phyloP scores from a whole-genome alignment of 495 filamentous ascomycete genomes.

The Penicillium cosmopolitanum region DNA sequence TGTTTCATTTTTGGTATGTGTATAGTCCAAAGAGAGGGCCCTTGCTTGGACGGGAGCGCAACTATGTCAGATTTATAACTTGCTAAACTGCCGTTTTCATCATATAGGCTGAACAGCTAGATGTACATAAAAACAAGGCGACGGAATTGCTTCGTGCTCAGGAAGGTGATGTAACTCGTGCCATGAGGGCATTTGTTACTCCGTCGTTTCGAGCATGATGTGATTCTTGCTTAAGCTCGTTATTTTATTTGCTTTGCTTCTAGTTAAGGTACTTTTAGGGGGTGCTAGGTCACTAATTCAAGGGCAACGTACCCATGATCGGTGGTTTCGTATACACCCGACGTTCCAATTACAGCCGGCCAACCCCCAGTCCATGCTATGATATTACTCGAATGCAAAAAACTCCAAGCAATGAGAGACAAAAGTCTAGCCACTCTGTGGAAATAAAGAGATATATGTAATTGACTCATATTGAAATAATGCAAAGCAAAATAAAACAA shows the following conservation, averaged over 20 bases:
- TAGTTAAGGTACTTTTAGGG: too few species aligned
- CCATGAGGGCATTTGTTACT: conserved; percentile 66
- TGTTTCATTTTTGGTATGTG: conserved; percentile 65
- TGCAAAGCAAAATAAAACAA: not conserved
- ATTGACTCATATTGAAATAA: not conserved
- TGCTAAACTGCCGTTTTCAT: conserved; percentile 16
- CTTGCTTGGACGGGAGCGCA: too few species aligned
- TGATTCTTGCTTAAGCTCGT: not conserved
- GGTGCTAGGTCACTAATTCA: too few species aligned
- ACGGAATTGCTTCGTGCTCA: conserved; percentile 81
- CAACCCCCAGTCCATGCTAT: too few species aligned
- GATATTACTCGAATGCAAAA: too few species aligned
- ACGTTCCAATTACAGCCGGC: too few species aligned
- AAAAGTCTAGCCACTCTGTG: too few species aligned
- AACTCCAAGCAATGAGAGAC: too few species aligned
- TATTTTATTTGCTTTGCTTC: not conserved
- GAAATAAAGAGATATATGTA: too few species aligned
- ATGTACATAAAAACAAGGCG: conserved; percentile 76
- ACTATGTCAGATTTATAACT: not conserved
- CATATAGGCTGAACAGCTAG: conserved; percentile 73
- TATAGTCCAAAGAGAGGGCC: not conserved
- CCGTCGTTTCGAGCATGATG: conserved; percentile 35
- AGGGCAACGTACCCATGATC: too few species aligned
- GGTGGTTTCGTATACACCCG: too few species aligned
- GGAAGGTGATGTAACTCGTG: conserved; percentile 74